Evolutionary conservation across 2,329 filamentous ascomycete species (phyloP), one percentile per base, ranked within the genome.

Genomic region (Aspergillus eucalypticola): DNA sequence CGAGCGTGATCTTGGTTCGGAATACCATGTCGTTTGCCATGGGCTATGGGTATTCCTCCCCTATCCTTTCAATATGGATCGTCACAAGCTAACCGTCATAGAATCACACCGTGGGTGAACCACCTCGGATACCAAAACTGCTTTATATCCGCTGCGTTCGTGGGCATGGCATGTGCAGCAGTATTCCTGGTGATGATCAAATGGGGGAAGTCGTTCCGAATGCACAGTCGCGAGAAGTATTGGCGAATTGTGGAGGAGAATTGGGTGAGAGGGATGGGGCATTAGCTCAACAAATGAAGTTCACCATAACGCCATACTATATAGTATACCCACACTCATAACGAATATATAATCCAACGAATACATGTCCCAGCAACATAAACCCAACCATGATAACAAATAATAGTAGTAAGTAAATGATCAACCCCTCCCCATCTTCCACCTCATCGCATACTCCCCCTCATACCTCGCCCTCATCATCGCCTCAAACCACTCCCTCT

Each of bases 21-120:
- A 82, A 82, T 60, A 81, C 79, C 1, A 80, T 82, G 76, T 76
- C 74, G 0, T 82, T 82, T 63, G 80, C 76, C 0, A 77, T 82
- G 52, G 73, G 76, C 3, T 79, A 79, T 62, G 79, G 75, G 68
- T 73, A 64, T 58, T 69, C 61, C 38, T 21, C 42, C n/a, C 17
- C 4, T 23, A 8, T 10, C 21, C 10, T 49, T 25, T 5, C 19
- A 52, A 8, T 6, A n/a, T 46, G n/a, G 32, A 2, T 25, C 21
- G 42, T 15, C 17, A 1, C 6, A 32, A 41, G 15, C 21, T 39
- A 42, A 39, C 48, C 64, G 42, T 62, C 8, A 17, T 61, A 76
- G 76, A 1, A 79, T 83, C 53, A 83, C 79, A 0, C 79, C 80
- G 0, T 82, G 80, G 80, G 65, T 81, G 19, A 58, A 74, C 3